Evolutionary conservation across 2,329 filamentous ascomycete genomes (phyloP).

Genomic region (Aspergillus neoniger): DNA sequence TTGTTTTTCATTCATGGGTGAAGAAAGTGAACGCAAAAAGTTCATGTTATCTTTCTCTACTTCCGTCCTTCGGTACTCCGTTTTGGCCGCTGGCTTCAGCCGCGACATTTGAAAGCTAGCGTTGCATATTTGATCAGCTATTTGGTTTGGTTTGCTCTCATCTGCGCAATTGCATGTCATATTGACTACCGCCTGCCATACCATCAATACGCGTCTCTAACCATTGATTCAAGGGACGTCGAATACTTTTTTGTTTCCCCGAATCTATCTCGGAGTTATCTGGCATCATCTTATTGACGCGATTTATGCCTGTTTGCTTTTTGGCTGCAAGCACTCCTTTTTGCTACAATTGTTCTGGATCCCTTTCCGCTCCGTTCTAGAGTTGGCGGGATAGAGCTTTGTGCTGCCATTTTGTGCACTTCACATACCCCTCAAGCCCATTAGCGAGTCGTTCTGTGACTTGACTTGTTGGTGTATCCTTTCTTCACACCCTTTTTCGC

Average conservation of each 20-base stretch:
- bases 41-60: constrained; percentile 14
- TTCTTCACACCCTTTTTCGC: neutral
- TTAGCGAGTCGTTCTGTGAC: constrained; percentile 8
- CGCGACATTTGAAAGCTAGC: neutral
- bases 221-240: neutral
- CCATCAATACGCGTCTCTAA: neutral
- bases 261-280: constrained; percentile 6
- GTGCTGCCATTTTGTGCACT: neutral
- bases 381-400: neutral
- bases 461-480: neutral
- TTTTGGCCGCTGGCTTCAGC: neutral
- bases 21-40: constrained; percentile 14
- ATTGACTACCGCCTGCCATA: neutral
- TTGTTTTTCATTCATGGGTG: constrained; percentile 13
- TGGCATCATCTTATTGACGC: constrained; percentile 7
- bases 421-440: constrained; percentile 6
- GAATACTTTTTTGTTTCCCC: neutral
- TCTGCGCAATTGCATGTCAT: neutral
- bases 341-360: neutral
- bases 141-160: neutral
- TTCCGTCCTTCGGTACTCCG: neutral
- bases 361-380: neutral
- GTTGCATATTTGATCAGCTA: neutral
- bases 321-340: neutral
- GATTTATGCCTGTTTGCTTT: neutral